phyloP scores from a whole-genome alignment of 805 yeast genomes.

The Monosporozyma siamensis region DNA sequence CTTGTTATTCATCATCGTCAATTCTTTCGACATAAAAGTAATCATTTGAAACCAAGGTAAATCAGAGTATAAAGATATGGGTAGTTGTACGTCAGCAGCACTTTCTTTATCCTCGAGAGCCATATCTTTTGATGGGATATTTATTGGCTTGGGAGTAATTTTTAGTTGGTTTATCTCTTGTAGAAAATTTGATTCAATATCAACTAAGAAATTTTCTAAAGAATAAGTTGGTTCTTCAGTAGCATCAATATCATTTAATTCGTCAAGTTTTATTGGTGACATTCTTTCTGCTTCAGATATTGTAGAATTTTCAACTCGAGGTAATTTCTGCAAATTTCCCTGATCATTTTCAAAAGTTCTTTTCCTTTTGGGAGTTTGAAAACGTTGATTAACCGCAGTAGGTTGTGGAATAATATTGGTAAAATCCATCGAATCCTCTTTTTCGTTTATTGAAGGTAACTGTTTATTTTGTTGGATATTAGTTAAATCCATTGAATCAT shows the following conservation, averaged over 20 bases:
- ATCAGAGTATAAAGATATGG: constrained; percentile 16
- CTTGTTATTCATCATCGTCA: constrained; percentile 41
- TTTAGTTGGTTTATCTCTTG: constrained; percentile 12
- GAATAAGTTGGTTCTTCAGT: constrained; percentile 5
- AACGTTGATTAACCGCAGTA: background rate
- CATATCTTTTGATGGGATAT: constrained; percentile 8
- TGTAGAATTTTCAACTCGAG: background rate
- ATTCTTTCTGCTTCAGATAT: constrained; percentile 15
- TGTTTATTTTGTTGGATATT: background rate
- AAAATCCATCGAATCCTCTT: background rate
- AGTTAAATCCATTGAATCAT: background rate
- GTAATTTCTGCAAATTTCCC: background rate
- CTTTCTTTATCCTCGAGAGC: too few species aligned
- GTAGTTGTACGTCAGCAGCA: too few species aligned
- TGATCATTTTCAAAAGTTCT: background rate
- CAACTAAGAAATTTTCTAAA: constrained; percentile 13
- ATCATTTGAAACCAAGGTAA: constrained; percentile 35
- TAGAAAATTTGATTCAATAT: constrained; percentile 9
- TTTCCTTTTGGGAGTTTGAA: too few species aligned
- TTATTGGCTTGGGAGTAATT: constrained; percentile 5
- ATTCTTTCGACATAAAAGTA: constrained; percentile 46
- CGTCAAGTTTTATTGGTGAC: constrained; percentile 20
- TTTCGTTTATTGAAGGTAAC: background rate
- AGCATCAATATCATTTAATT: constrained; percentile 3
- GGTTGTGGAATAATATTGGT: background rate